Base-by-base conservation (phyloP, 2,329 filamentous ascomycete species). In the Xylariales sp. region DNA sequence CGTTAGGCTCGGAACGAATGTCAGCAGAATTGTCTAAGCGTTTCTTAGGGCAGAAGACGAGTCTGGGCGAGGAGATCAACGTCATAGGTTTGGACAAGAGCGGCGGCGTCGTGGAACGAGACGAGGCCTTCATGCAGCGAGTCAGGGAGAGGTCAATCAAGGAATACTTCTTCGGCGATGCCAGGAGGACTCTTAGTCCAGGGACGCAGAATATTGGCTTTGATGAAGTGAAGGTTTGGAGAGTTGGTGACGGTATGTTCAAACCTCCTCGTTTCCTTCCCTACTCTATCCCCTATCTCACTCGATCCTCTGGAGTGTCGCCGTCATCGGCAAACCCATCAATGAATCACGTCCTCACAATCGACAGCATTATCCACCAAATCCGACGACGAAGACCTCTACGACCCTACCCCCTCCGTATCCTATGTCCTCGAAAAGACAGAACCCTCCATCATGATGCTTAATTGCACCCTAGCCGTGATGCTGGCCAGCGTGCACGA, bases 131-230 rank as follows among this genome's bases (percentile, higher is more conserved):
- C 60, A 80, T 90, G 72, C 85, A 87, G 54, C 74, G 80, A 12
- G 66, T 79, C 4, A 78, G 86, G 32, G 86, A 94, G 55, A 78
- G 84, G 1, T 78, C 86, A 38, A 89, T 96, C 39, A 84, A 86
- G 51, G 84, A 90, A 53, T 98, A 98, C 64, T 98, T 98, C 68
- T 98, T 96, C 59, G 93, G 93, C 8, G 84, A 86, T 48, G 65
- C 76, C 1, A 82, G 80, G 47, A 78, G 85, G 44, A 85, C 87
- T 0, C 70, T 98, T 2, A 93, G 86, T 33, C 93, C 93, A 0
- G 86, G 90, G 53, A 94, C 88, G 5, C 88, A 95, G 55, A 84
- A 86, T 45, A 79, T 95, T 4, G 83, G 88, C 47, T 93, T 89
- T 58, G 74, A 80, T 44, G 78, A 82, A 7, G 61, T 96, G 28